Percentiles rank a stretch among this genome's conserved stretches.
Conservation (phyloP, 768 basidiomycete genomes). For the Agaricus blazei region DNA sequence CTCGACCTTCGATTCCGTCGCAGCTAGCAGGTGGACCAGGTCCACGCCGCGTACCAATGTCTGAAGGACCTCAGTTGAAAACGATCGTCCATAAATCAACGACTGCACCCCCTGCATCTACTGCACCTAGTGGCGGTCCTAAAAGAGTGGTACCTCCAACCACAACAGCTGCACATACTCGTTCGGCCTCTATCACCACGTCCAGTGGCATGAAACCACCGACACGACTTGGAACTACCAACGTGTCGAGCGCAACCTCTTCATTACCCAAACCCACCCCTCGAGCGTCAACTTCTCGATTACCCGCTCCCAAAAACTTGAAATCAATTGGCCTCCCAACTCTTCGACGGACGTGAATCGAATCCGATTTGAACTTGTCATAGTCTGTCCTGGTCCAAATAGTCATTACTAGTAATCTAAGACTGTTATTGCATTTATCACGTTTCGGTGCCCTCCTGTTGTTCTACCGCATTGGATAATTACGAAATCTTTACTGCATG, state of each 20-base stretch:
- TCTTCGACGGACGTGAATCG: conserved; percentile 3
- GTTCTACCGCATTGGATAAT: too few relatives aligned
- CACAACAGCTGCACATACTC: background rate
- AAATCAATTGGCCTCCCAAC: conserved; percentile 4
- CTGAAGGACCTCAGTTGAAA: conserved; percentile 21
- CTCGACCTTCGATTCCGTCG: background rate
- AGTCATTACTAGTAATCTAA: too few relatives aligned
- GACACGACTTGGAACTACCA: conserved; percentile 16
- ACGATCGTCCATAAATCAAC: conserved; percentile 10
- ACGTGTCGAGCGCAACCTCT: conserved; percentile 14
- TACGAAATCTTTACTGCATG: too few relatives aligned
- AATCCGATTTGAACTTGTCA: background rate
- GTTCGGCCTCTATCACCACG: background rate
- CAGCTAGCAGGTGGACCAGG: conserved; percentile 12
- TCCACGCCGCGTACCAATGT: conserved; percentile 25
- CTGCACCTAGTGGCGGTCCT: conserved; percentile 4
- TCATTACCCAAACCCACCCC: conserved; percentile 24
- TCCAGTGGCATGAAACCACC: conserved; percentile 20
- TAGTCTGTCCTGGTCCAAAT: background rate
- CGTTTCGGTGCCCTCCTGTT: background rate
- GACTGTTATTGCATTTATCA: background rate
- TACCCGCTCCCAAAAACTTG: conserved; percentile 6
- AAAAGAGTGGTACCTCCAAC: background rate
- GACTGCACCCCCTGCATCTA: conserved; percentile 9
- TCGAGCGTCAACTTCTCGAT: conserved; percentile 3